Evolutionary conservation across 2,329 filamentous ascomycete species (phyloP).

Genomic region (Scedosporium dehoogii): DNA sequence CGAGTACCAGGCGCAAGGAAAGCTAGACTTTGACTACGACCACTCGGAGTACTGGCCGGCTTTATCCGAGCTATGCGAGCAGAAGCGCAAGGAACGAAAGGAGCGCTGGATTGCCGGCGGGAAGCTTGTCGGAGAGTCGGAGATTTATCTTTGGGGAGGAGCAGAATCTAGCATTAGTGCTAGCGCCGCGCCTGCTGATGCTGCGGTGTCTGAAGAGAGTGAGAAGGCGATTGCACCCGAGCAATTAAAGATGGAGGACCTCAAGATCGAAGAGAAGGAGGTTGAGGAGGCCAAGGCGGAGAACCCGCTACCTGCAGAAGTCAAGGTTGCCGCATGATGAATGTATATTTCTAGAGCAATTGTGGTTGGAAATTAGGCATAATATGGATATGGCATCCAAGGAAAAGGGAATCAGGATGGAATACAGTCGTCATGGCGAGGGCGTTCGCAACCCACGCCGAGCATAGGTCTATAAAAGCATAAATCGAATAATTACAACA

Average conservation of each 20-base stretch:
- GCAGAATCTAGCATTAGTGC: neutral
- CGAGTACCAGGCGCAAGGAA: constrained; percentile 55
- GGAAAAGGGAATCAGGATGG: neutral
- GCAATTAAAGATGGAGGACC: constrained; percentile 23
- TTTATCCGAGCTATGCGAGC: constrained; percentile 59
- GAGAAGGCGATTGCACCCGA: constrained; percentile 9
- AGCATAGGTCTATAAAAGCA: neutral
- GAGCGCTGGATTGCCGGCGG: constrained; percentile 73
- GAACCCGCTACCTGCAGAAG: constrained; percentile 4
- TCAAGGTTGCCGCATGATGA: constrained; percentile 8
- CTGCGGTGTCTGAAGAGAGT: neutral
- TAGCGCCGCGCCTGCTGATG: neutral
- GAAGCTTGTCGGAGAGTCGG: constrained; percentile 73
- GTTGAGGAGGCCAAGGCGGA: constrained; percentile 7
- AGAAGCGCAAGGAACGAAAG: constrained; percentile 51
- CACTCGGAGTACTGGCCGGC: constrained; percentile 85
- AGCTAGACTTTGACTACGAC: constrained; percentile 84
- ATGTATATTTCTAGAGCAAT: too few species aligned
- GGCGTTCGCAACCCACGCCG: neutral
- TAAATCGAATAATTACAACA: too few species aligned
- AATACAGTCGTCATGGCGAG: too few species aligned
- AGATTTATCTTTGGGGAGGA: constrained; percentile 71
- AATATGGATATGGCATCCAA: neutral
- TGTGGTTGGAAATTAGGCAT: neutral
- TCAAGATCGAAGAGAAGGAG: constrained; percentile 16